Evolutionary conservation across 306 rosid genomes (phyloP).

Genomic region (Crotalaria pallida): DNA sequence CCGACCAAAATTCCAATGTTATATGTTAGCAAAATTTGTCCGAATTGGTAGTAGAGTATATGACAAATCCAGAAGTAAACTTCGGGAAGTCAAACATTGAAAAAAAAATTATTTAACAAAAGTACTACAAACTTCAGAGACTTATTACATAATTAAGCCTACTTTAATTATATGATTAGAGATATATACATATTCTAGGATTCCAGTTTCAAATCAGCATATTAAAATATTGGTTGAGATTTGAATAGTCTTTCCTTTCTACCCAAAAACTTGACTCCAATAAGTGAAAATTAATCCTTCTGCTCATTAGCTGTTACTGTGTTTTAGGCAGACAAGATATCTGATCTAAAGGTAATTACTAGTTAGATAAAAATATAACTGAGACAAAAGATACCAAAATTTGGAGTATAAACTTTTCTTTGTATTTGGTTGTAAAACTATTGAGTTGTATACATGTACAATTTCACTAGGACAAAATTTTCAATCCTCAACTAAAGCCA

Average conservation of each 20-base stretch:
- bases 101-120: too few species aligned
- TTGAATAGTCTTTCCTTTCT: background rate
- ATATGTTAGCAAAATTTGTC: too few species aligned
- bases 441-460: slow-evolving; percentile 5
- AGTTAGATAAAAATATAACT: too few species aligned
- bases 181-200: too few species aligned
- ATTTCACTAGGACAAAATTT: background rate
- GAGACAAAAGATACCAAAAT: background rate
- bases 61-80: too few species aligned
- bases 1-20: too few species aligned
- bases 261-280: background rate
- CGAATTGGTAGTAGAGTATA: too few species aligned
- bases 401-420: background rate
- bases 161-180: too few species aligned
- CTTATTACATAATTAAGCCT: too few species aligned
- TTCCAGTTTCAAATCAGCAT: background rate
- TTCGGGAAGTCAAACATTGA: too few species aligned
- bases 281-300: background rate
- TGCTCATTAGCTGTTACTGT: background rate
- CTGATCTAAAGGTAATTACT: too few species aligned
- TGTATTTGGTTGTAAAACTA: slow-evolving; percentile 15
- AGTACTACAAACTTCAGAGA: too few species aligned
- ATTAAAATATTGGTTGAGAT: background rate
- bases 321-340: background rate
- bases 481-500: background rate